A percentile compares a stretch with the other conserved stretches of the same genome.
These are phyloP conservation scores for Lodderomyces metapsilosis DNA, from an alignment of 1,139 yeast genomes.

Conservation along the genomic window DNA sequence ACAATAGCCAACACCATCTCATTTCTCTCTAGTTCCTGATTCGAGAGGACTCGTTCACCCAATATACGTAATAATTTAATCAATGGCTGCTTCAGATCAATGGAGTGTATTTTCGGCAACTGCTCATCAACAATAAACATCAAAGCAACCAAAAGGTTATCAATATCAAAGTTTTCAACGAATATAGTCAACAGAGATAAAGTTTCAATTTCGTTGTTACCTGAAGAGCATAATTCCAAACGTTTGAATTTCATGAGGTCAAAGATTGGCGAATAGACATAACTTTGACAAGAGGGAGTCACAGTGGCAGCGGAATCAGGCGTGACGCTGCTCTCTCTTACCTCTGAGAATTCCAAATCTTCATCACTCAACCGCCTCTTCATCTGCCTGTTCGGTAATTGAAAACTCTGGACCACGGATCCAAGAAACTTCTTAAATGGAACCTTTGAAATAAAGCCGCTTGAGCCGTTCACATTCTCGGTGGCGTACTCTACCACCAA, in stretches of 20 bases:
- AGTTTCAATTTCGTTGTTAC: slow-evolving; percentile 5
- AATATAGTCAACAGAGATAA: slow-evolving; percentile 5
- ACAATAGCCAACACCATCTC: slow-evolving; percentile 31
- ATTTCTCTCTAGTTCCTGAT: slow-evolving; percentile 30
- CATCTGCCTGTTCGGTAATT: background rate
- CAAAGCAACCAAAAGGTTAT: slow-evolving; percentile 9
- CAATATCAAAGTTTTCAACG: slow-evolving; percentile 8
- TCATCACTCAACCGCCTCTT: slow-evolving; percentile 8
- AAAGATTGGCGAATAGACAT: background rate
- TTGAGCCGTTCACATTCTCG: background rate
- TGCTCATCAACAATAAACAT: slow-evolving; percentile 7
- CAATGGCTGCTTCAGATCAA: slow-evolving; percentile 7
- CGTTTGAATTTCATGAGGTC: slow-evolving; percentile 5
- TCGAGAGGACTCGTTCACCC: slow-evolving; percentile 31
- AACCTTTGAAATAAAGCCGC: slow-evolving; percentile 2
- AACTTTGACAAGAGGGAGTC: background rate
- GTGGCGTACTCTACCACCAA: slow-evolving; percentile 2
- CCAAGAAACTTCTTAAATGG: slow-evolving; percentile 7
- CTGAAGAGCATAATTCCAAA: background rate
- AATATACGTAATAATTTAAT: slow-evolving; percentile 23
- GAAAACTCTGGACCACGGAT: background rate
- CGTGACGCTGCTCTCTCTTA: slow-evolving; percentile 12
- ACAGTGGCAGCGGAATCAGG: slow-evolving; percentile 3
- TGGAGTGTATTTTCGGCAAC: background rate
- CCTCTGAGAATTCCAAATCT: slow-evolving; percentile 12